Evolutionary conservation across 768 basidiomycete species (phyloP).

Genomic region (Panellus pusillus): DNA sequence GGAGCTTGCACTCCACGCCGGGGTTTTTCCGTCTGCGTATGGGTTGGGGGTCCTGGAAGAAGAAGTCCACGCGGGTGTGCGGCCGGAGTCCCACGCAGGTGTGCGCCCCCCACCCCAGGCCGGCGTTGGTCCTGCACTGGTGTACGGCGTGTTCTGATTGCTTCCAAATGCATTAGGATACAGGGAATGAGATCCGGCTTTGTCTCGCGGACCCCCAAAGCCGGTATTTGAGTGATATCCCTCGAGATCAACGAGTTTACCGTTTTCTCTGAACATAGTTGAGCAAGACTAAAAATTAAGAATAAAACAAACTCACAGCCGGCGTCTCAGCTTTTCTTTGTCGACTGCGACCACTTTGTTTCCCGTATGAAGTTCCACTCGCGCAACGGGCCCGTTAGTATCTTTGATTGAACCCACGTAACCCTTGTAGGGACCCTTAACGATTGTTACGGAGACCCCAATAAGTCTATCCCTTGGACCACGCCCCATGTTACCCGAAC

Average conservation of each 20-base stretch:
- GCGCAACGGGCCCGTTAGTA: slow-evolving; percentile 80
- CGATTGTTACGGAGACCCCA: slow-evolving; percentile 73
- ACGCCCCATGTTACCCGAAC: slow-evolving; percentile 73
- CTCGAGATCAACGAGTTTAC: slow-evolving; percentile 54
- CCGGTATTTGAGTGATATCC: slow-evolving; percentile 15
- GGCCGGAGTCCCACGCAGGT: slow-evolving; percentile 30
- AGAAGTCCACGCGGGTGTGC: slow-evolving; percentile 23
- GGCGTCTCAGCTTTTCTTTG: slow-evolving; percentile 71
- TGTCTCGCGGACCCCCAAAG: slow-evolving; percentile 12
- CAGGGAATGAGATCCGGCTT: slow-evolving; percentile 5
- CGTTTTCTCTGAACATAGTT: slow-evolving; percentile 48
- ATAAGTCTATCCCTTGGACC: slow-evolving; percentile 83
- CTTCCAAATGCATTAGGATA: slow-evolving; percentile 21
- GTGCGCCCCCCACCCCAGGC: slow-evolving; percentile 31
- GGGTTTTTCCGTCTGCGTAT: slow-evolving; percentile 60
- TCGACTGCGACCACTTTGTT: slow-evolving; percentile 89
- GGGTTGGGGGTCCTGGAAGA: slow-evolving; percentile 36
- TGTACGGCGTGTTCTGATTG: slow-evolving; percentile 21
- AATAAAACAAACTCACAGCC: slow-evolving; percentile 54
- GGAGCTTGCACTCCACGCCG: slow-evolving; percentile 62
- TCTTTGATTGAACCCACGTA: slow-evolving; percentile 93
- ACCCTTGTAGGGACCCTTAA: slow-evolving; percentile 89
- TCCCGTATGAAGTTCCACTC: slow-evolving; percentile 87
- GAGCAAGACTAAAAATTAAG: slow-evolving; percentile 5
- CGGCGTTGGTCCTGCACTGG: slow-evolving; percentile 24